A percentile compares a stretch with the other conserved stretches of the same genome.
phyloP scores from a whole-genome alignment of 2,329 filamentous ascomycete genomes.

The Penicillium fuscoglaucum region DNA sequence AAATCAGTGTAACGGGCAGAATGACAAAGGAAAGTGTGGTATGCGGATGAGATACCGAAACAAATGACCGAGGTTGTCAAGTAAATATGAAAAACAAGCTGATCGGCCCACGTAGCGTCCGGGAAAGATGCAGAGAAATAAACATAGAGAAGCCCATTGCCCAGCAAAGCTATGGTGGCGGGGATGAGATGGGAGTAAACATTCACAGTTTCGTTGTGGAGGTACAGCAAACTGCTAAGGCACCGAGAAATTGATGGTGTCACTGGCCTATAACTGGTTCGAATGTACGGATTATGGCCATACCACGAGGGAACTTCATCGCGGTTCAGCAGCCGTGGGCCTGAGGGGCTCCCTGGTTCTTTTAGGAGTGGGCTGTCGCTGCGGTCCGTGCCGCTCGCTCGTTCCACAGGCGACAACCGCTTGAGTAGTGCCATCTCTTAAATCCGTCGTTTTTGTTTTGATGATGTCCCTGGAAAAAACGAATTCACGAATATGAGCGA shows the following conservation, averaged over 20 bases:
- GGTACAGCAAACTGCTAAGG: constrained; percentile 8
- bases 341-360: not conserved
- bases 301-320: not conserved
- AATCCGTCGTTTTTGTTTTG: not conserved
- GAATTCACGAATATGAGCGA: no score
- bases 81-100: constrained; percentile 23
- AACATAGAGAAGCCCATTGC: constrained; percentile 17
- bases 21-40: constrained; percentile 39
- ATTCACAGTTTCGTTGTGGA: constrained; percentile 26
- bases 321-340: not conserved
- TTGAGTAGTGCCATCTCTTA: not conserved
- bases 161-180: constrained; percentile 20
- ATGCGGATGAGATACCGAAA: constrained; percentile 26
- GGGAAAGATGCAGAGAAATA: constrained; percentile 17
- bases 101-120: constrained; percentile 13
- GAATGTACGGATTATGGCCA: not conserved
- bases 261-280: not conserved
- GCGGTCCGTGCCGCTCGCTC: not conserved
- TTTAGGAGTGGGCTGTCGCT: not conserved
- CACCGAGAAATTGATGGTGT: not conserved
- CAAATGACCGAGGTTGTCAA: constrained; percentile 15
- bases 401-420: not conserved
- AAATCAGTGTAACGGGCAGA: constrained; percentile 26
- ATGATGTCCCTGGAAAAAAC: not conserved
- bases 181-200: constrained; percentile 30